Conservation (phyloP, 345 rosid genomes). For the Triadica sebifera region DNA sequence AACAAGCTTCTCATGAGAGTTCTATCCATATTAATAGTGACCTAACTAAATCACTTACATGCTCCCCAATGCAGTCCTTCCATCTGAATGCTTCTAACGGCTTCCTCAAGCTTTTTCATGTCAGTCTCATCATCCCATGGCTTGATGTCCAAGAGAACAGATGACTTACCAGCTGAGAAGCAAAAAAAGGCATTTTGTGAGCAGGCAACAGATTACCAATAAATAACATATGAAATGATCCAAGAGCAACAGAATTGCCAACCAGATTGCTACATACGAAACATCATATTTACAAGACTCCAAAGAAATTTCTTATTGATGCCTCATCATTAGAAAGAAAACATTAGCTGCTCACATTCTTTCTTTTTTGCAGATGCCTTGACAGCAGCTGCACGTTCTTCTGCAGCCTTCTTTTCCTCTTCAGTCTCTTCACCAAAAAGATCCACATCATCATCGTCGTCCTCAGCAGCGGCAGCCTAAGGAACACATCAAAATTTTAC, state of each 20-base stretch:
- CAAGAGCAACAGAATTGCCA: neutral
- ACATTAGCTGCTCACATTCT: constrained; percentile 34
- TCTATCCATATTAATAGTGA: neutral
- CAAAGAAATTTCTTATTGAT: neutral
- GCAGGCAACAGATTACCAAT: neutral
- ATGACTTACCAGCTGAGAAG: constrained; percentile 70
- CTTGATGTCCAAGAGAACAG: constrained; percentile 69
- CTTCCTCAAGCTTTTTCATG: constrained; percentile 83
- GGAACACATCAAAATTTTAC: neutral
- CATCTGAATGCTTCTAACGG: constrained; percentile 60
- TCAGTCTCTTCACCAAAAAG: constrained; percentile 85
- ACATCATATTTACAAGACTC: neutral
- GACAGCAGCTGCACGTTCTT: constrained; percentile 63
- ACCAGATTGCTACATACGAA: neutral
- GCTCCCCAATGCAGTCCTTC: constrained; percentile 85
- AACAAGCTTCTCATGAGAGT: neutral
- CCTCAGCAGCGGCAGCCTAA: constrained; percentile 46
- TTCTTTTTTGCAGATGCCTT: constrained; percentile 65
- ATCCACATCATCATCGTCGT: constrained; percentile 68
- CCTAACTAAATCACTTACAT: constrained; percentile 38
- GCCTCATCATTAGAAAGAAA: neutral
- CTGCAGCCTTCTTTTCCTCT: constrained; percentile 89
- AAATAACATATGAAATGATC: neutral
- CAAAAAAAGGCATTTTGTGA: neutral
- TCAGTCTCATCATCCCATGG: constrained; percentile 96